Evolutionary conservation across 225 moss, liverwort and hornwort genomes (phyloP).

Genomic region (Ulota crispa): DNA sequence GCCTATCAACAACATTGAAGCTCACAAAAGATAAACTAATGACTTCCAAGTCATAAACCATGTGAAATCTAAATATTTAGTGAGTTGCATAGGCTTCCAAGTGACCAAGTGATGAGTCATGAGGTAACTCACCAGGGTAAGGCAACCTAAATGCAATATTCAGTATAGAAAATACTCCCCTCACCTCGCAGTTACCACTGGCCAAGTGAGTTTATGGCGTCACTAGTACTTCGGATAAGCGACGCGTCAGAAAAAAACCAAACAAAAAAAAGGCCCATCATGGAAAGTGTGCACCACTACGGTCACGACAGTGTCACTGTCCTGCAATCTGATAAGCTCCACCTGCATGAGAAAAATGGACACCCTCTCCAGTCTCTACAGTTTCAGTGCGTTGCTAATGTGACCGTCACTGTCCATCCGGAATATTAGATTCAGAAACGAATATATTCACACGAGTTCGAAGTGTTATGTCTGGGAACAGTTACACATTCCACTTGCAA

Average conservation of each 20-base stretch:
- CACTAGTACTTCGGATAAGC: conserved; percentile 8
- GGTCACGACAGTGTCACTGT: not conserved
- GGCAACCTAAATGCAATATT: no score
- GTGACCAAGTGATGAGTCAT: no score
- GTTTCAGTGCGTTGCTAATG: not conserved
- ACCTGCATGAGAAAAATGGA: not conserved
- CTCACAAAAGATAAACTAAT: no score
- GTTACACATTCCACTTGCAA: no score
- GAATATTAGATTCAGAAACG: not conserved
- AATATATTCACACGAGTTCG: not conserved
- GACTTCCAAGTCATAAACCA: no score
- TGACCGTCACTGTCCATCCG: not conserved
- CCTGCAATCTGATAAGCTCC: not conserved
- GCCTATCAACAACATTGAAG: no score
- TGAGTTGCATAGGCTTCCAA: no score
- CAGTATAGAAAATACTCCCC: no score
- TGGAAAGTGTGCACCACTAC: not conserved
- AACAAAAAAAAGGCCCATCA: no score
- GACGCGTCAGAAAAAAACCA: conserved; percentile 3
- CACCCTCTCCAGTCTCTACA: not conserved
- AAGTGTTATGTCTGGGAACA: no score
- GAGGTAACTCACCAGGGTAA: no score
- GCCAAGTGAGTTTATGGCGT: not conserved
- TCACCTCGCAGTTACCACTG: not conserved
- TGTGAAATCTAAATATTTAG: no score